phyloP scores from a whole-genome alignment of 352 stramenopile genomes.

The Globisporangium spiculum region DNA sequence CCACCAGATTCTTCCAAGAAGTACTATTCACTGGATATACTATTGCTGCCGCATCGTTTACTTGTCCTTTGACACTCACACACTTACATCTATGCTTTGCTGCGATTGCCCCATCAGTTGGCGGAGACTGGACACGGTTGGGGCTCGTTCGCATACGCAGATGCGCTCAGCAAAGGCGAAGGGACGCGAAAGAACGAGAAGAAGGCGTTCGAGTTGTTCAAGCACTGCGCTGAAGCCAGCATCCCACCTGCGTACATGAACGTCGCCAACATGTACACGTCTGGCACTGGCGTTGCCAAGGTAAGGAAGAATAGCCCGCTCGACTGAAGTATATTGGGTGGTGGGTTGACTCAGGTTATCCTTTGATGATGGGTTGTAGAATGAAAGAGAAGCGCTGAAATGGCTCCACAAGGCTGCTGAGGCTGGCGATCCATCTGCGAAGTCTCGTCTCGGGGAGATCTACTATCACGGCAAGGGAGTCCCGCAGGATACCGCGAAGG shows the following conservation, averaged over 20 bases:
- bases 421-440: conserved; percentile 68
- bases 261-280: conserved; percentile 81
- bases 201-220: conserved; percentile 80
- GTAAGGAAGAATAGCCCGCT: conserved; percentile 21
- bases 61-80: not conserved
- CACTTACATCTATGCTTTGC: not conserved
- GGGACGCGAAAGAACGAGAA: conserved; percentile 68
- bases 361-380: conserved; percentile 32
- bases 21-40: conserved; percentile 19
- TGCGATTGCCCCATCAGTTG: conserved; percentile 30
- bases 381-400: conserved; percentile 59
- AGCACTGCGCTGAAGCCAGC: conserved; percentile 53
- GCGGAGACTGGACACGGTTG: conserved; percentile 57
- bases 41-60: not conserved
- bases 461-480: conserved; percentile 69
- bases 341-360: not conserved
- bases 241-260: conserved; percentile 79
- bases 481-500: conserved; percentile 44
- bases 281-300: conserved; percentile 66
- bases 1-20: conserved; percentile 74
- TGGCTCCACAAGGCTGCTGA: conserved; percentile 78
- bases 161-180: conserved; percentile 73
- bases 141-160: conserved; percentile 79
- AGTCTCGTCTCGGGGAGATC: conserved; percentile 67
- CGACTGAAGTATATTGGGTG: not conserved